Percentiles rank a stretch among this genome's conserved stretches.
Evolutionary conservation across 805 yeast species (phyloP).

Genomic region (Myxozyma neotropica): DNA sequence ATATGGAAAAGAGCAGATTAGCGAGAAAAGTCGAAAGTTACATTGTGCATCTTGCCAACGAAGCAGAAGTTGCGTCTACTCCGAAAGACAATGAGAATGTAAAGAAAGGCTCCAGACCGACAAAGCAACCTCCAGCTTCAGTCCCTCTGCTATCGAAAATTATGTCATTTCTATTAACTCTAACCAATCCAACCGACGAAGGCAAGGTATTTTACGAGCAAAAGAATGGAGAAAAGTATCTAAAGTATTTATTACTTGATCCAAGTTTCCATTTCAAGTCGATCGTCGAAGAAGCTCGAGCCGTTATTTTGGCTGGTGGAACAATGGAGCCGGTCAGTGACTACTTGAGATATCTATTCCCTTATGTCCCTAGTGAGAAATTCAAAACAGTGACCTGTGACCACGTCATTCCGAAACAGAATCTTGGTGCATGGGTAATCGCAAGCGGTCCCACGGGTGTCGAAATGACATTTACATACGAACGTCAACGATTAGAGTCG

Average conservation of each 20-base stretch:
- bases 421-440: conserved; percentile 64
- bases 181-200: conserved; percentile 74
- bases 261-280: conserved; percentile 72
- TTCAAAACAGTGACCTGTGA: conserved; percentile 70
- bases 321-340: conserved; percentile 89
- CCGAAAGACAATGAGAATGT: conserved; percentile 11
- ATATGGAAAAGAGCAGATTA: conserved; percentile 67
- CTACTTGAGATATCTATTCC: conserved; percentile 65
- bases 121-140: conserved; percentile 11
- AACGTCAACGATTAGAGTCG: conserved; percentile 52
- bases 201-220: conserved; percentile 75
- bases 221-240: conserved; percentile 38
- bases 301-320: conserved; percentile 88
- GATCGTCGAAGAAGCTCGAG: conserved; percentile 62
- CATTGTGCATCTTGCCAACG: conserved; percentile 11
- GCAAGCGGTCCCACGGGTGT: conserved; percentile 37
- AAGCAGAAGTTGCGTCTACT: not conserved
- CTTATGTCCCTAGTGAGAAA: conserved; percentile 49
- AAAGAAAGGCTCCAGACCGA: not conserved
- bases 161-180: conserved; percentile 61
- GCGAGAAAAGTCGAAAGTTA: conserved; percentile 83
- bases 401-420: conserved; percentile 76
- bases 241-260: conserved; percentile 76
- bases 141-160: conserved; percentile 68
- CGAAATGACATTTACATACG: conserved; percentile 68